Percentiles rank a stretch among this genome's conserved stretches.
phyloP scores from a whole-genome alignment of 768 basidiomycete species.

The Russula earlei region DNA sequence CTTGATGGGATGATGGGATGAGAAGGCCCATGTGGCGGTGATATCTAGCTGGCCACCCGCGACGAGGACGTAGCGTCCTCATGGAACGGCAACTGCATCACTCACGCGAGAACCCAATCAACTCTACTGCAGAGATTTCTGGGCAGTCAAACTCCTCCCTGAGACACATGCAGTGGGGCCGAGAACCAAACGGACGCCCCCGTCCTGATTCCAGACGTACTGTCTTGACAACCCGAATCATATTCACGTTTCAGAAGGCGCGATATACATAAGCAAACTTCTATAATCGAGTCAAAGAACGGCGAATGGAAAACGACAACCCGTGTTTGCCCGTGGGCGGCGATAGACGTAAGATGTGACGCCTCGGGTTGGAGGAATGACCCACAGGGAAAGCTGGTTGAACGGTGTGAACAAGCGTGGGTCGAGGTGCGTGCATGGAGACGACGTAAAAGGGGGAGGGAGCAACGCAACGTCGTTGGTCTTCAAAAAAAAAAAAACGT shows the following conservation, averaged over 20 bases:
- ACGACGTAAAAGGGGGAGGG: conserved; percentile 1
- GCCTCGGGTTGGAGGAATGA: not conserved
- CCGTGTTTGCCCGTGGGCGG: not conserved
- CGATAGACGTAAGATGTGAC: not conserved
- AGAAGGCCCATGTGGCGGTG: too few species aligned
- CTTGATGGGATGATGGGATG: too few species aligned
- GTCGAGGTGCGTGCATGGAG: not conserved
- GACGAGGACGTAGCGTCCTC: too few species aligned
- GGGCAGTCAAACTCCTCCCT: too few species aligned
- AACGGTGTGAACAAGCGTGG: not conserved
- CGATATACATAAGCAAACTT: conserved; percentile 4
- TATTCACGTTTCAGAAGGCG: conserved; percentile 3
- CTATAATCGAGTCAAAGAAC: conserved; percentile 8
- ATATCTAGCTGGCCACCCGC: too few species aligned
- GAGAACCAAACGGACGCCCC: not conserved
- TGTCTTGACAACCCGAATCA: not conserved
- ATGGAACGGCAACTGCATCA: too few species aligned
- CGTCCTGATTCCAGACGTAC: not conserved
- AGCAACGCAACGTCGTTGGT: not conserved
- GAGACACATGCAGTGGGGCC: too few species aligned
- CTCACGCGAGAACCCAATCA: too few species aligned
- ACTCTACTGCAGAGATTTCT: too few species aligned
- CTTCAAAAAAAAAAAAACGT: not conserved
- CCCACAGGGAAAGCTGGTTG: not conserved
- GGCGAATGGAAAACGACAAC: not conserved